A percentile compares a stretch with the other conserved stretches of the same genome.
phyloP scores from a whole-genome alignment of 1,284 basidiomycete species.

The Termitomyces sp. region DNA sequence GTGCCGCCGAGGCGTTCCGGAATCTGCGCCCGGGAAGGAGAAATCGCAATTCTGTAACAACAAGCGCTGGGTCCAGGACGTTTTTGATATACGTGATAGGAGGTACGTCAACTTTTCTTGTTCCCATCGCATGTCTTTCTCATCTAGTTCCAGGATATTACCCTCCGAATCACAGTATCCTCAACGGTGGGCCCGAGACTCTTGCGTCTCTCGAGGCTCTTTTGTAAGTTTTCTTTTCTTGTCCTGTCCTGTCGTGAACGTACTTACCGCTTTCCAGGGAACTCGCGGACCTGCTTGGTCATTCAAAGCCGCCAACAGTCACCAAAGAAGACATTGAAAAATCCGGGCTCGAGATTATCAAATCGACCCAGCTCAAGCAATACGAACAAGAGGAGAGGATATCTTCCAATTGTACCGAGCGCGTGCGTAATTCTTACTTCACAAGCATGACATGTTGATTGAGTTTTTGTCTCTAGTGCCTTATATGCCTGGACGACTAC shows the following conservation, averaged over 20 bases:
- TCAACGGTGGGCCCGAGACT: constrained; percentile 65
- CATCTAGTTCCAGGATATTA: constrained; percentile 61
- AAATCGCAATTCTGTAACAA: constrained; percentile 14
- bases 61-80: constrained; percentile 54
- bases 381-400: constrained; percentile 60
- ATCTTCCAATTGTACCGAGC: constrained; percentile 71
- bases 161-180: constrained; percentile 79
- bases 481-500: constrained; percentile 85
- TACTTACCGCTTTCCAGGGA: constrained; percentile 41
- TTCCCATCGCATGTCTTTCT: constrained; percentile 1
- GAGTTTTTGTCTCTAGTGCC: constrained; percentile 48
- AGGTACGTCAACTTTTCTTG: constrained; percentile 33
- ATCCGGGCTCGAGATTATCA: constrained; percentile 71
- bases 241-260: constrained; percentile 1
- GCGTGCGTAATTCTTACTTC: constrained; percentile 42
- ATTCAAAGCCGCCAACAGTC: constrained; percentile 75
- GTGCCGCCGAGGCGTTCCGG: constrained; percentile 54
- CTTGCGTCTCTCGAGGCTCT: constrained; percentile 76
- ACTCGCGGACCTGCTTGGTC: constrained; percentile 72
- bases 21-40: constrained; percentile 46
- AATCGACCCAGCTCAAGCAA: constrained; percentile 45
- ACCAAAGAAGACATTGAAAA: constrained; percentile 79
- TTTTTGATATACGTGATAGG: constrained; percentile 82
- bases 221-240: constrained; percentile 43
- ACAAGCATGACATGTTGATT: constrained; percentile 4